phyloP scores from a whole-genome alignment of 306 rosid genomes.

The Gillenia trifoliata region DNA sequence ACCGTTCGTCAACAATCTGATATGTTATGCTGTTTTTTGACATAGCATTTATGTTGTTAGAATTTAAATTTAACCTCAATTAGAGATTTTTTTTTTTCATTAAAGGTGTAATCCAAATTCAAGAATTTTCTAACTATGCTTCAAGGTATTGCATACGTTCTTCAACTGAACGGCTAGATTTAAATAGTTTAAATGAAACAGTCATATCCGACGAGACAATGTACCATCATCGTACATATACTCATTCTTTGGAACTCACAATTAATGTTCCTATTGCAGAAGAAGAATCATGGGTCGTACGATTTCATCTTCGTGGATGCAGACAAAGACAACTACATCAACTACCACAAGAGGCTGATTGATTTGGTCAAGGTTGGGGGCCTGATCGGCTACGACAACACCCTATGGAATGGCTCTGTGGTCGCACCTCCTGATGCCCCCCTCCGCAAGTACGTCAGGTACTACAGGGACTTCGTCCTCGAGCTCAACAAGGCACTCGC shows the following conservation, averaged over 20 bases:
- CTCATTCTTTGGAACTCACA: not conserved
- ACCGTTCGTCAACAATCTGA: not conserved
- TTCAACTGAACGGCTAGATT: too few species aligned
- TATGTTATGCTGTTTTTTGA: not conserved
- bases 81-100: too few species aligned
- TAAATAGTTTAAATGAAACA: too few species aligned
- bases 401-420: conserved; percentile 90
- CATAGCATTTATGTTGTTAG: too few species aligned
- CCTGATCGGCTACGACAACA: conserved; percentile 85
- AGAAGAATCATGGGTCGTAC: conserved; percentile 61
- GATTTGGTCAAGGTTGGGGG: conserved; percentile 84
- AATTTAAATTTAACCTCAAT: too few species aligned
- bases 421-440: conserved; percentile 92
- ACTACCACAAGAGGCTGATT: conserved; percentile 81
- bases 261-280: conserved; percentile 25
- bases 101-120: too few species aligned
- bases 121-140: too few species aligned
- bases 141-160: too few species aligned
- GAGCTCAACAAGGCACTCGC: conserved; percentile 86
- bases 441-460: conserved; percentile 74
- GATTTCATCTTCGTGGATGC: conserved; percentile 91
- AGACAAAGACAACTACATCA: conserved; percentile 86
- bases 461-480: conserved; percentile 76
- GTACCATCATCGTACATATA: not conserved
- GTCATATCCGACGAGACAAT: too few species aligned